phyloP scores from a whole-genome alignment of 208 protist genomes.

The Crithidia bombi region DNA sequence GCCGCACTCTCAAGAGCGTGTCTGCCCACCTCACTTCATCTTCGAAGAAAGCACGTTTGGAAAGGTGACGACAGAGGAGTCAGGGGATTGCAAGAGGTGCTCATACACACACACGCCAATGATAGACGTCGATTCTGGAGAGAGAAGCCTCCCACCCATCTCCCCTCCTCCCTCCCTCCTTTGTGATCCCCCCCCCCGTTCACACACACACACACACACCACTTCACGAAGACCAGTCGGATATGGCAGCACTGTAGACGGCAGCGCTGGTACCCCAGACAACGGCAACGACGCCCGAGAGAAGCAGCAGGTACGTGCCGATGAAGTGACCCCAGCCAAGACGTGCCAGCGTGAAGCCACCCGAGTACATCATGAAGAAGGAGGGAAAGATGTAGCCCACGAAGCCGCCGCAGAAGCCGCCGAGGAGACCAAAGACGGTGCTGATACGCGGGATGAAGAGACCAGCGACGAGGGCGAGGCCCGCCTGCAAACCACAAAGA shows the following conservation, averaged over 20 bases:
- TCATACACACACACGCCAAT: too few species aligned
- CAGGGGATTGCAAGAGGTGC: too few species aligned
- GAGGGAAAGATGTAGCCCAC: conserved; percentile 85
- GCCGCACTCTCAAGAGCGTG: too few species aligned
- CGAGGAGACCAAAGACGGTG: conserved; percentile 75
- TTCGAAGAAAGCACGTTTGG: too few species aligned
- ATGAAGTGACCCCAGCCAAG: conserved; percentile 60
- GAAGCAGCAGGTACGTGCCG: conserved; percentile 62
- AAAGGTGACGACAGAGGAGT: too few species aligned
- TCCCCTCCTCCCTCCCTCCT: too few species aligned
- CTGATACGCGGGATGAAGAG: conserved; percentile 79
- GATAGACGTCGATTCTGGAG: too few species aligned
- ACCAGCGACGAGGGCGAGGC: conserved; percentile 47
- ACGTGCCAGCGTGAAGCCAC: conserved; percentile 26
- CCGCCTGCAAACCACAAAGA: conserved; percentile 38
- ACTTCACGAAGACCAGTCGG: conserved; percentile 13
- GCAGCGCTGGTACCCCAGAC: conserved; percentile 64
- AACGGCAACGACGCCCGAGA: conserved; percentile 62
- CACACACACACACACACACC: too few species aligned
- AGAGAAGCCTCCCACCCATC: too few species aligned
- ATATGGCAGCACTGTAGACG: conserved; percentile 52
- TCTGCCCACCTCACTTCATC: too few species aligned
- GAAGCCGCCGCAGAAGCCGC: conserved; percentile 67
- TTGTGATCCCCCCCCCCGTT: too few species aligned
- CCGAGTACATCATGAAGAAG: conserved; percentile 71